Evolutionary conservation across 768 basidiomycete genomes (phyloP).

Genomic region (Lepiota brunneoincarnata): DNA sequence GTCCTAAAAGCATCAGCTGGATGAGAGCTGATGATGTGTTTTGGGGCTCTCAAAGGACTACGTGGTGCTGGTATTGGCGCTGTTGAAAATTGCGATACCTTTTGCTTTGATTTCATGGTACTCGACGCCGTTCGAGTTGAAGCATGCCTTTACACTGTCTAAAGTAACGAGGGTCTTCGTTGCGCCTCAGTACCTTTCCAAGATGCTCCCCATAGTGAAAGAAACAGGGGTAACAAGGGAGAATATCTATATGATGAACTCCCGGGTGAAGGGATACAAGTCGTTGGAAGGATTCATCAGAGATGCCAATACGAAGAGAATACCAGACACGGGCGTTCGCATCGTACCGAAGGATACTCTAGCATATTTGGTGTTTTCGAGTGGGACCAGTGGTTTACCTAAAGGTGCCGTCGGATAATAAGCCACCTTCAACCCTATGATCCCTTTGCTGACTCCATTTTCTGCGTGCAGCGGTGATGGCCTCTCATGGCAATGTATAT

Average conservation of each 20-base stretch:
- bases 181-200: constrained; percentile 25
- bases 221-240: constrained; percentile 32
- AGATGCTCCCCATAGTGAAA: constrained; percentile 26
- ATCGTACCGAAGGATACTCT: constrained; percentile 49
- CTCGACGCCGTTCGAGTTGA: constrained; percentile 34
- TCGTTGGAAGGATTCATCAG: constrained; percentile 41
- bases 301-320: constrained; percentile 28
- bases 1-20: too few species aligned
- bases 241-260: constrained; percentile 49
- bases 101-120: constrained; percentile 34
- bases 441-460: too few species aligned
- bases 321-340: constrained; percentile 39
- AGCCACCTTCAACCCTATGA: too few species aligned
- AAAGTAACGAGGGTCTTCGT: constrained; percentile 32
- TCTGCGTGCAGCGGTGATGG: constrained; percentile 65
- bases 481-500: constrained; percentile 61
- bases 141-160: constrained; percentile 28
- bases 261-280: constrained; percentile 26
- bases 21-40: neutral
- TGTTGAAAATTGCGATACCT: constrained; percentile 26
- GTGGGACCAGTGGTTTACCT: constrained; percentile 72
- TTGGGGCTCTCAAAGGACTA: constrained; percentile 26
- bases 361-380: constrained; percentile 72
- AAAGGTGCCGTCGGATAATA: constrained; percentile 45
- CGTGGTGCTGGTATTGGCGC: constrained; percentile 27